A percentile compares a stretch with the other conserved stretches of the same genome.
Evolutionary conservation across 208 protist genomes (phyloP).

Genomic region (Acanthamoeba healyi): DNA sequence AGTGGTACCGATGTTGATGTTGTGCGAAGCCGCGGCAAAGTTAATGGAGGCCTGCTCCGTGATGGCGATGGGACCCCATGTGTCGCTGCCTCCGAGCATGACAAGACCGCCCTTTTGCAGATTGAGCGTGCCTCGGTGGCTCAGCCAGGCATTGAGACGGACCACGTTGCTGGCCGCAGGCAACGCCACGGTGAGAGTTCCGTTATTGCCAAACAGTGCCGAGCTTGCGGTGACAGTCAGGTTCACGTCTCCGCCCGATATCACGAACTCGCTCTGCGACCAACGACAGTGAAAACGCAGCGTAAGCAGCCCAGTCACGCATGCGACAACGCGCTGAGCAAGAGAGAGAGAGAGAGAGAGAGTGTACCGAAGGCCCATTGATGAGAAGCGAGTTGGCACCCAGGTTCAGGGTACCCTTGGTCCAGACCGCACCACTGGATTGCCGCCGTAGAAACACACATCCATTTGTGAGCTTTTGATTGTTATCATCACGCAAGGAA

Average conservation of each 20-base stretch:
- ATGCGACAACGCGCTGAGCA: too few species aligned
- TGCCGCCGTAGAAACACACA: neutral
- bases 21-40: neutral
- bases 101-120: neutral
- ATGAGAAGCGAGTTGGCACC: neutral
- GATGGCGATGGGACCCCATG: constrained; percentile 42
- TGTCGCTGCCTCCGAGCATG: neutral
- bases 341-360: neutral
- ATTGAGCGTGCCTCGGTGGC: constrained; percentile 36
- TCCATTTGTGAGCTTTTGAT: too few species aligned
- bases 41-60: constrained; percentile 26
- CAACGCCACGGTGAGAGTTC: constrained; percentile 12
- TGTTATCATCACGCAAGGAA: neutral
- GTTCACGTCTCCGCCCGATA: too few species aligned
- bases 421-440: constrained; percentile 17
- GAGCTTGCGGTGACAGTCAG: neutral
- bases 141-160: neutral
- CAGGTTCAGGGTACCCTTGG: neutral
- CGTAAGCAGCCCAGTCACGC: too few species aligned
- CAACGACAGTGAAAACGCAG: neutral
- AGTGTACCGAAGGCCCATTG: constrained; percentile 14
- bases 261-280: constrained; percentile 11
- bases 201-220: constrained; percentile 46
- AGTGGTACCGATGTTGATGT: constrained; percentile 50
- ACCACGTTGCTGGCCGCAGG: neutral